Conservation (phyloP, 1,139 yeast species). For the Arxiozyma telluris region DNA sequence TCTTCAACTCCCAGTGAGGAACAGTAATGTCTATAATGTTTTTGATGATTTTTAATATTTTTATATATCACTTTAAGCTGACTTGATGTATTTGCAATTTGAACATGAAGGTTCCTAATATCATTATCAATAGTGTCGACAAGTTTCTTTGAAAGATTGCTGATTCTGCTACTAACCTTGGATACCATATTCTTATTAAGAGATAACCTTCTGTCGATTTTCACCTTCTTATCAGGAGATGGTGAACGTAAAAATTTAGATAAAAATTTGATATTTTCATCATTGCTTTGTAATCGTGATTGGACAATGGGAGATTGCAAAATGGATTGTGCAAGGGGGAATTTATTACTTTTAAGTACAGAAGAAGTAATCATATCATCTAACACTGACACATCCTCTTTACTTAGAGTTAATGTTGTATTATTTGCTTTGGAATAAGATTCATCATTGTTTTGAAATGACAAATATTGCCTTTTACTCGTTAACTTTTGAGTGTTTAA, state of each 20-base stretch:
- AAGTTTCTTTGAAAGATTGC: not conserved
- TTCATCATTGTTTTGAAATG: not conserved
- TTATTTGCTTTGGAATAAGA: slow-evolving; percentile 1
- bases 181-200: not conserved
- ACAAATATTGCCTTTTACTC: not conserved
- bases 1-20: not conserved
- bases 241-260: not conserved
- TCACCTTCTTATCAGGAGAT: not conserved
- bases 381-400: slow-evolving; percentile 8
- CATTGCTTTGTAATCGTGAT: not conserved
- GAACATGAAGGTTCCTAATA: not conserved
- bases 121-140: slow-evolving; percentile 3
- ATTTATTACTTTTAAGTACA: not conserved
- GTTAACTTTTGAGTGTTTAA: not conserved
- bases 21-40: not conserved
- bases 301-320: slow-evolving; percentile 4
- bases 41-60: not conserved
- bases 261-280: not conserved
- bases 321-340: not conserved
- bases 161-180: slow-evolving; percentile 1
- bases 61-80: not conserved
- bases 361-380: slow-evolving; percentile 8
- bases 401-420: slow-evolving; percentile 4
- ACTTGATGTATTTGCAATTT: not conserved
- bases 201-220: too few species aligned